Evolutionary conservation across 2,329 filamentous ascomycete species (phyloP).

Genomic region (Eutypa lata): DNA sequence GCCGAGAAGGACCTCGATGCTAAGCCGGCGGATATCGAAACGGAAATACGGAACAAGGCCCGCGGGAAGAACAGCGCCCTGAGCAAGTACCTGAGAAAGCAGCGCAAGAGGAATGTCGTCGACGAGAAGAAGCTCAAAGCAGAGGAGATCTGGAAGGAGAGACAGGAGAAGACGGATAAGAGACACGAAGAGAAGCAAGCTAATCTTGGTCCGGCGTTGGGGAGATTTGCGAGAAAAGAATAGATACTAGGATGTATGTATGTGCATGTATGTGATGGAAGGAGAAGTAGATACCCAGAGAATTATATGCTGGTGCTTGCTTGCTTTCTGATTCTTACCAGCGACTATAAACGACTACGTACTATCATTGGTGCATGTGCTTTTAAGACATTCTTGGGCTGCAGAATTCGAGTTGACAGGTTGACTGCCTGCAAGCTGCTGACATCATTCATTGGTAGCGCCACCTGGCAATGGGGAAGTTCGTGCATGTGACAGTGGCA

Average conservation of each 20-base stretch:
- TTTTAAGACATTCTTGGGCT: too few relatives aligned
- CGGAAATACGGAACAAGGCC: slow-evolving; percentile 70
- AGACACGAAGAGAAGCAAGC: slow-evolving; percentile 61
- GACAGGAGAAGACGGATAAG: slow-evolving; percentile 63
- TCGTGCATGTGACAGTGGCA: slow-evolving; percentile 19
- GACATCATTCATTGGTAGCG: neutral
- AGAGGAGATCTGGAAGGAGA: slow-evolving; percentile 76
- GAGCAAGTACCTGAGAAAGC: slow-evolving; percentile 86
- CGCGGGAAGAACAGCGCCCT: slow-evolving; percentile 87
- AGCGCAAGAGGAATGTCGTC: slow-evolving; percentile 87
- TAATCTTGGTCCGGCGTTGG: slow-evolving; percentile 81
- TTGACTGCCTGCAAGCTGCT: too few relatives aligned
- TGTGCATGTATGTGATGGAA: neutral
- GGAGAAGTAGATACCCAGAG: neutral
- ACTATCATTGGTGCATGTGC: too few relatives aligned
- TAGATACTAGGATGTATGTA: slow-evolving; percentile 27
- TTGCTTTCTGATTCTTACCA: too few relatives aligned
- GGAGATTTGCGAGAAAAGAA: slow-evolving; percentile 76
- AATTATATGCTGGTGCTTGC: neutral
- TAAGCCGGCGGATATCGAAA: slow-evolving; percentile 54
- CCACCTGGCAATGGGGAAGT: slow-evolving; percentile 2
- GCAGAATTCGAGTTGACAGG: too few relatives aligned
- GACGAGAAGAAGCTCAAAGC: slow-evolving; percentile 89
- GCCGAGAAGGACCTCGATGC: slow-evolving; percentile 78
- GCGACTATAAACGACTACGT: too few relatives aligned